Evolutionary conservation across 2,329 filamentous ascomycete genomes (phyloP).

Genomic region (Grosmannia serpens): DNA sequence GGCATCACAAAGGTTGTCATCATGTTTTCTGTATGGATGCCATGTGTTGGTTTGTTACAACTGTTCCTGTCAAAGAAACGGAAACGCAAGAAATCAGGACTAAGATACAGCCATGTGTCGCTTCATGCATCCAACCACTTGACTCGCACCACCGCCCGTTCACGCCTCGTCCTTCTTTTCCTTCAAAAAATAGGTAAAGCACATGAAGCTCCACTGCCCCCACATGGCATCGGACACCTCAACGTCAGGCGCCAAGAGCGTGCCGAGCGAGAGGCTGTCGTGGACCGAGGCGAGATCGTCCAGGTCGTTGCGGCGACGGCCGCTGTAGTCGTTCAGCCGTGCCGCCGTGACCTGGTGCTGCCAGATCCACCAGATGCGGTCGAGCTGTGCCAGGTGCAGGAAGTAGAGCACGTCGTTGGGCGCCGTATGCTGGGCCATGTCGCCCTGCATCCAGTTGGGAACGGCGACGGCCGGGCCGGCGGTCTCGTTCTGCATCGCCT

Average conservation of each 20-base stretch:
- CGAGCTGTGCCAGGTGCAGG: neutral
- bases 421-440: neutral
- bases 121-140: no score
- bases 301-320: neutral
- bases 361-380: neutral
- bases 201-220: neutral
- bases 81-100: no score
- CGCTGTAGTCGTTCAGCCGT: neutral
- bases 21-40: no score
- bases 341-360: neutral
- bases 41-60: no score
- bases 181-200: neutral
- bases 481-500: neutral
- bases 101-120: no score
- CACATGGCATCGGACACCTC: neutral
- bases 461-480: neutral
- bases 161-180: neutral
- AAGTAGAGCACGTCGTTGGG: neutral
- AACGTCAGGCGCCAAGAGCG: neutral
- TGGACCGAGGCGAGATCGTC: neutral
- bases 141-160: no score
- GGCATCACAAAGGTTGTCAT: no score
- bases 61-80: no score
- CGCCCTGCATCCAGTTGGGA: neutral
- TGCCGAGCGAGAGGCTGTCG: neutral